Conservation (phyloP, 768 basidiomycete genomes). For the Terana coerulea region DNA sequence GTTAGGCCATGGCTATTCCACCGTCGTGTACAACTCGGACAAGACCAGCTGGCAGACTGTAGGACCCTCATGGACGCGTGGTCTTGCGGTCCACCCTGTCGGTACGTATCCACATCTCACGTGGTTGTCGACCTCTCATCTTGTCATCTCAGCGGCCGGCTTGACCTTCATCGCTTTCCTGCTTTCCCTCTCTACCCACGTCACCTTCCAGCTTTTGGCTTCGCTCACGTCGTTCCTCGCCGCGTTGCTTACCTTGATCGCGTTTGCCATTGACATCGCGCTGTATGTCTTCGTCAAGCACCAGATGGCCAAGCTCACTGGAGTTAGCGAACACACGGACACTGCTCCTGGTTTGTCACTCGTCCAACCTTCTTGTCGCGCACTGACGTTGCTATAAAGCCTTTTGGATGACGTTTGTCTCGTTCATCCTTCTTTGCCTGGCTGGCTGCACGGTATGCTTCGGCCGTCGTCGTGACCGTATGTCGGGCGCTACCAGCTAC, state of each 20-base stretch:
- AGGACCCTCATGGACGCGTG: constrained; percentile 63
- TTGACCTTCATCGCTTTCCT: constrained; percentile 63
- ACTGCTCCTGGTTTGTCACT: constrained; percentile 57
- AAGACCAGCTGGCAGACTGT: constrained; percentile 39
- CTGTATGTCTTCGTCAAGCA: constrained; percentile 61
- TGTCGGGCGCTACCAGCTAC: constrained; percentile 34
- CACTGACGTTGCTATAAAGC: constrained; percentile 33
- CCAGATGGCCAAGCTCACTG: constrained; percentile 47
- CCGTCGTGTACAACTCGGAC: constrained; percentile 37
- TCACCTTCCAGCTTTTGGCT: constrained; percentile 39
- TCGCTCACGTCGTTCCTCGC: constrained; percentile 62
- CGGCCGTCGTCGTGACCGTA: constrained; percentile 55
- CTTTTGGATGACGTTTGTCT: constrained; percentile 73
- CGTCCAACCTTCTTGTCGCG: not conserved
- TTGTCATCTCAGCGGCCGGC: constrained; percentile 35
- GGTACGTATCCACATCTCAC: constrained; percentile 40
- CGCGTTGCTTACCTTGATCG: constrained; percentile 61
- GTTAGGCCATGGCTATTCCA: constrained; percentile 53
- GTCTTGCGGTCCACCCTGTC: constrained; percentile 71
- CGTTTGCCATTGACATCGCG: constrained; percentile 76
- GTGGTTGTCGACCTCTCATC: not conserved
- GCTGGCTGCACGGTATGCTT: constrained; percentile 71
- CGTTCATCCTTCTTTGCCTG: constrained; percentile 58
- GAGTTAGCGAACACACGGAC: constrained; percentile 42
- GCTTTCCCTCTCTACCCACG: constrained; percentile 56